phyloP scores from a whole-genome alignment of 23 red algal species.

The Gracilaria gracilis region DNA sequence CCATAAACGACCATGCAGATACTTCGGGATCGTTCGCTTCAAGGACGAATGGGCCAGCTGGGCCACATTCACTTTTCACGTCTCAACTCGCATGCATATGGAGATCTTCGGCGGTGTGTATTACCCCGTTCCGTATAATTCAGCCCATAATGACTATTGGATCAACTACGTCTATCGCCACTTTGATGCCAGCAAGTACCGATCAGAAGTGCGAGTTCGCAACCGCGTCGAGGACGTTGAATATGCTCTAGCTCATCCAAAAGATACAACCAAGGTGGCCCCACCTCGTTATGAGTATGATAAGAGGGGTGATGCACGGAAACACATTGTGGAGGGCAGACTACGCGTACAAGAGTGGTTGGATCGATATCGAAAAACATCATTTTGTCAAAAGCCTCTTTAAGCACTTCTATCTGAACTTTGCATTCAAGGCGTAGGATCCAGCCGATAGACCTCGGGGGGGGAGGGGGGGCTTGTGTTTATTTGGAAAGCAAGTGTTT shows the following conservation, averaged over 20 bases:
- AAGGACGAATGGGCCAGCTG: slow-evolving; percentile 82
- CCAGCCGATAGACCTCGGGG: too few relatives aligned
- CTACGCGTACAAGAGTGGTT: slow-evolving; percentile 67
- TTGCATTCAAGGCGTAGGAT: not conserved
- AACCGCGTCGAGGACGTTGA: slow-evolving; percentile 76
- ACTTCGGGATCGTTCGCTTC: slow-evolving; percentile 81
- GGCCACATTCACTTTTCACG: slow-evolving; percentile 88
- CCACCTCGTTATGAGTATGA: slow-evolving; percentile 76
- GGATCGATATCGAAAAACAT: slow-evolving; percentile 28
- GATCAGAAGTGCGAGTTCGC: slow-evolving; percentile 57
- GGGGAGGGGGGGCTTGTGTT: too few relatives aligned
- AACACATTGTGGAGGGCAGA: slow-evolving; percentile 58
- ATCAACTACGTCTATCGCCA: slow-evolving; percentile 72
- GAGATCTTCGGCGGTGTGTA: slow-evolving; percentile 85
- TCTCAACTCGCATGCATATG: slow-evolving; percentile 80
- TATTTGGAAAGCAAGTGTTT: not conserved
- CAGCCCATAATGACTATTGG: slow-evolving; percentile 87
- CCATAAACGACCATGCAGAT: slow-evolving; percentile 75
- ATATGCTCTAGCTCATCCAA: slow-evolving; percentile 70
- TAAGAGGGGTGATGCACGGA: slow-evolving; percentile 55
- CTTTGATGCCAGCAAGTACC: slow-evolving; percentile 66
- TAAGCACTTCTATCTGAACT: not conserved
- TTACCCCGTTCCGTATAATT: slow-evolving; percentile 81
- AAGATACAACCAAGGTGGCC: slow-evolving; percentile 51
- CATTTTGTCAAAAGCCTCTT: slow-evolving; percentile 51